Percentiles rank a stretch among this genome's conserved stretches.
Conservation (phyloP, 1,284 basidiomycete species). For the Ustilago trichophora region DNA sequence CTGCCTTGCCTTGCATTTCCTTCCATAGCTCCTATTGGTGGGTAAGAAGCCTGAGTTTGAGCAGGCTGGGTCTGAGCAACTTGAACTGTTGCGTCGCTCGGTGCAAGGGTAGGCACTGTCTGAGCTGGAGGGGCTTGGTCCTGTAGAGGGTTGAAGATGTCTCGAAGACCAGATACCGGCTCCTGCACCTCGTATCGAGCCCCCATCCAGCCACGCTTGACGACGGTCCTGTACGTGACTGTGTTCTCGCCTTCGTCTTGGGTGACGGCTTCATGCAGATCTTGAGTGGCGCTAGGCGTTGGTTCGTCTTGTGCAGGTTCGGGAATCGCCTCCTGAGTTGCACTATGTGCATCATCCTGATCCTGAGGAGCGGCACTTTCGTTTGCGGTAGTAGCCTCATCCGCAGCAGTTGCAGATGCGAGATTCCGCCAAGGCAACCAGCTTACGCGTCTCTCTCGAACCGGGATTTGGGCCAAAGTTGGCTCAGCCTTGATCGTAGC, state of each 20-base stretch:
- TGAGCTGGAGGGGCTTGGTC: no score
- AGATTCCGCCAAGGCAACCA: conserved; percentile 45
- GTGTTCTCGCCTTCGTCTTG: conserved; percentile 9
- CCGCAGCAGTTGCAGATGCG: neutral
- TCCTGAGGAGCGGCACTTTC: no score
- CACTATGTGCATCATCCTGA: neutral
- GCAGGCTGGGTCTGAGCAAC: neutral
- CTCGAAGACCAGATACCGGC: conserved; percentile 4
- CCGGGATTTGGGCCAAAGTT: neutral
- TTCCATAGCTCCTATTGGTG: conserved; percentile 1
- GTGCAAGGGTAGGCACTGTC: neutral
- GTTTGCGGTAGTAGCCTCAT: neutral
- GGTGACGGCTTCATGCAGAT: neutral
- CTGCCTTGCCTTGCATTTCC: conserved; percentile 8
- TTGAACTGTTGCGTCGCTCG: neutral
- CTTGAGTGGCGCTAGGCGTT: neutral
- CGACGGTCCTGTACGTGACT: conserved; percentile 30
- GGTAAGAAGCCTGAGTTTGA: conserved; percentile 1
- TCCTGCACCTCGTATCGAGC: conserved; percentile 42
- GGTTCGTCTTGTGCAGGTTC: neutral
- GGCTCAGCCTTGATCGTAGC: conserved; percentile 18
- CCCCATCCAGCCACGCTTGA: conserved; percentile 50
- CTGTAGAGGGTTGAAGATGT: conserved; percentile 9
- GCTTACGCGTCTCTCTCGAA: conserved; percentile 17
- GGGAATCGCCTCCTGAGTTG: no score